A percentile compares a stretch with the other conserved stretches of the same genome.
These are phyloP conservation scores for Tolypocladium guangdongense DNA, from an alignment of 2,329 filamentous ascomycete species.

Conservation along the genomic window DNA sequence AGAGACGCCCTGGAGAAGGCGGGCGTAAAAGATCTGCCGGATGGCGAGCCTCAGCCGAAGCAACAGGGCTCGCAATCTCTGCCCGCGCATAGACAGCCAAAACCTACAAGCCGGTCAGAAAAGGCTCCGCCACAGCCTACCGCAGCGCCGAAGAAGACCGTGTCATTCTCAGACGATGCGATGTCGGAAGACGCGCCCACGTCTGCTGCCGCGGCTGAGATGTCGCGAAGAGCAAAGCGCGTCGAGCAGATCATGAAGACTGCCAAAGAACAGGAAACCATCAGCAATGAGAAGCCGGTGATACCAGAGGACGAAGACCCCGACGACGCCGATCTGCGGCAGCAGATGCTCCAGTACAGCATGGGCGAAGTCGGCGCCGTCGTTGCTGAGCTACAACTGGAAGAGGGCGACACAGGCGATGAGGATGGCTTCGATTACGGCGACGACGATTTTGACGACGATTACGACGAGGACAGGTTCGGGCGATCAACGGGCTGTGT, in stretches of 20 bases:
- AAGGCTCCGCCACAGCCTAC: not conserved
- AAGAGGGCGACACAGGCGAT: constrained; percentile 53
- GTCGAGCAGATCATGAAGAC: constrained; percentile 46
- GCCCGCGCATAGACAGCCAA: not conserved
- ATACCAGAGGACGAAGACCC: constrained; percentile 64
- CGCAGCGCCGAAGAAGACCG: constrained; percentile 37
- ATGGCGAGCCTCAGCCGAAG: constrained; percentile 2
- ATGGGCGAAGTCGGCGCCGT: constrained; percentile 82
- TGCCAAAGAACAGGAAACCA: constrained; percentile 42
- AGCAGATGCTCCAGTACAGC: constrained; percentile 85
- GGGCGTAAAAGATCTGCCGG: constrained; percentile 45
- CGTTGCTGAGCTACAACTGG: constrained; percentile 81
- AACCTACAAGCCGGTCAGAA: not conserved
- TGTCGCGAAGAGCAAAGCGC: constrained; percentile 31
- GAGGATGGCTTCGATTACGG: constrained; percentile 44
- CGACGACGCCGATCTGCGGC: constrained; percentile 70
- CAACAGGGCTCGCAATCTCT: not conserved
- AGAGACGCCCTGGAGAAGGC: constrained; percentile 65
- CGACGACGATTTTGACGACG: constrained; percentile 37
- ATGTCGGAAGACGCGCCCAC: constrained; percentile 28
- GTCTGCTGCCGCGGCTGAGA: constrained; percentile 12
- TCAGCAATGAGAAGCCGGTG: constrained; percentile 34
- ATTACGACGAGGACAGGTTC: constrained; percentile 57
- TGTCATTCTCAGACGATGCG: constrained; percentile 52
- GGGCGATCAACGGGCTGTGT: constrained; percentile 60